Percentiles rank a stretch among this genome's conserved stretches.
Conservation (phyloP, 2,329 filamentous ascomycete genomes). For the Ceratocystis huliohia region DNA sequence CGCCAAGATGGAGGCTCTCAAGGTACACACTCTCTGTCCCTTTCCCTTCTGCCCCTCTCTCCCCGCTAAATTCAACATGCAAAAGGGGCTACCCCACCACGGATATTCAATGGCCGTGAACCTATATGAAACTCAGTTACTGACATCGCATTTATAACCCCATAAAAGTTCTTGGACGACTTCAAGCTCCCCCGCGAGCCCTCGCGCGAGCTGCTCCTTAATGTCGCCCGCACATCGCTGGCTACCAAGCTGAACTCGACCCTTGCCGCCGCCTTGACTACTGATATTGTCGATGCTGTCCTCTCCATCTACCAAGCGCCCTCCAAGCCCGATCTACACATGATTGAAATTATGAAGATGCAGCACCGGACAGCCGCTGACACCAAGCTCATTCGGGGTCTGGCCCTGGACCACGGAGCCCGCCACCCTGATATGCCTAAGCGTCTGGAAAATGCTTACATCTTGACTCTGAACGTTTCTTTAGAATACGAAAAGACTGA, state of each 20-base stretch:
- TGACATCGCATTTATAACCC: constrained; percentile 18
- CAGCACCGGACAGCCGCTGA: constrained; percentile 93
- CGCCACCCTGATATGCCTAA: constrained; percentile 98
- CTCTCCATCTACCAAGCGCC: constrained; percentile 84
- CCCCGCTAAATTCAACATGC: no score
- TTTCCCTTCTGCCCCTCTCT: no score
- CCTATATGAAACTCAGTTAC: constrained; percentile 2
- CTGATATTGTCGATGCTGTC: constrained; percentile 91
- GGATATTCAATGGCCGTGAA: background rate
- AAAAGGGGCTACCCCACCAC: constrained; percentile 12
- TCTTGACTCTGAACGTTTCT: constrained; percentile 90
- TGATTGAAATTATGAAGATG: constrained; percentile 99
- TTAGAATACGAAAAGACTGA: constrained; percentile 98
- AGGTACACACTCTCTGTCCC: constrained; percentile 39
- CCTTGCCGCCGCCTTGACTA: constrained; percentile 81
- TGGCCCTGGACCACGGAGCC: constrained; percentile 89
- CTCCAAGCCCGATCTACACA: constrained; percentile 90
- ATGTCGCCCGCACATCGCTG: constrained; percentile 84
- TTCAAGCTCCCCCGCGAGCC: constrained; percentile 86
- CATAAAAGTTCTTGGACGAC: constrained; percentile 67
- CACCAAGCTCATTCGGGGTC: constrained; percentile 85
- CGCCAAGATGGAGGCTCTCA: constrained; percentile 82
- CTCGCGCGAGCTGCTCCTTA: constrained; percentile 85
- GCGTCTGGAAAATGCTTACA: constrained; percentile 85
- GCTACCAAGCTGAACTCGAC: constrained; percentile 87